A percentile compares a stretch with the other conserved stretches of the same genome.
Evolutionary conservation across 179 eudicot species (phyloP).

Genomic region (Spergularia azorica): DNA sequence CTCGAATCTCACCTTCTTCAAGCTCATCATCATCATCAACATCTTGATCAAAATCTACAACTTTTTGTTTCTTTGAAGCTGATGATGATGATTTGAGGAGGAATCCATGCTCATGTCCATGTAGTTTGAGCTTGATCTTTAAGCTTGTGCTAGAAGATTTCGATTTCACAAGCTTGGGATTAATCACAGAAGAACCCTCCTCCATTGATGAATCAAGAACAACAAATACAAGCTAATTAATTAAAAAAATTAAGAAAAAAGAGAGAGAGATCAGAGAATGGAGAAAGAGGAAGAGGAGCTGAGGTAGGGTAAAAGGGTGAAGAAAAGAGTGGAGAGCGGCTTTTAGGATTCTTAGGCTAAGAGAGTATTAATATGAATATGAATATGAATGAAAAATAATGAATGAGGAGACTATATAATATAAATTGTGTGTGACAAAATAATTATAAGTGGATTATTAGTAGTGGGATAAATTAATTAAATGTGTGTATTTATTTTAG

Average conservation of each 20-base stretch:
- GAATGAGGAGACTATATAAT: too few species aligned
- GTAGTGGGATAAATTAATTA: too few species aligned
- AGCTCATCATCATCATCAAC: background rate
- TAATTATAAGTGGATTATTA: too few species aligned
- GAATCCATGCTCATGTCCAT: background rate
- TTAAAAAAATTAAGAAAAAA: background rate
- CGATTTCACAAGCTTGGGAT: background rate
- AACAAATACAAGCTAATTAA: too few species aligned
- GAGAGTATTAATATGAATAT: too few species aligned
- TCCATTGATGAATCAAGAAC: background rate
- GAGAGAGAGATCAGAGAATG: background rate
- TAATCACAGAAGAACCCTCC: too few species aligned
- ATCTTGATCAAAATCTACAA: background rate
- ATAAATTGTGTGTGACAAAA: too few species aligned
- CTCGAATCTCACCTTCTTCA: slow-evolving; percentile 23
- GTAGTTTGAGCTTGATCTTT: slow-evolving; percentile 30
- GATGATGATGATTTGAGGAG: background rate
- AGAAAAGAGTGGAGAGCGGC: background rate
- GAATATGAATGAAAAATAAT: too few species aligned
- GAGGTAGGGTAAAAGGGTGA: background rate
- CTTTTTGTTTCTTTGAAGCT: background rate
- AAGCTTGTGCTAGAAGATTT: background rate
- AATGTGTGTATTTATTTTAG: too few species aligned
- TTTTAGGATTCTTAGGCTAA: slow-evolving; percentile 6
- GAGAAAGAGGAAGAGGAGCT: background rate